Base-by-base conservation (phyloP, 495 filamentous ascomycete genomes). In the Echria macrotheca region DNA sequence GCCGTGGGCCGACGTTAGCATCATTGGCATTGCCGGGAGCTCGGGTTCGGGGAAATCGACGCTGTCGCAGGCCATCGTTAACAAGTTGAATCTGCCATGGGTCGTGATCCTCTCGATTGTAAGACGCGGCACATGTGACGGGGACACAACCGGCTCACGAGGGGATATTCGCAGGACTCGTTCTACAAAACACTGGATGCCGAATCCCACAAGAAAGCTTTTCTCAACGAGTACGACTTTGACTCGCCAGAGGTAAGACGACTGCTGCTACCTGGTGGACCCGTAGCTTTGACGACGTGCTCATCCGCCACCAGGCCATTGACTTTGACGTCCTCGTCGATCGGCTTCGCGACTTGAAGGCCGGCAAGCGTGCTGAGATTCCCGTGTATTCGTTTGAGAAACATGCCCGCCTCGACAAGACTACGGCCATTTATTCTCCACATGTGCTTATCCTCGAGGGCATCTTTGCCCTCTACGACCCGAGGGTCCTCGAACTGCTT, bases 1-100 rank as follows among this genome's bases (percentile, higher is more conserved):
- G 28, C 93, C 93, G 67, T 98, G 93, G 93, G 86, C 84, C 18
- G 83, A 96, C 65, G 76, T 89, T 45, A 89, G 83, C 67, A 96
- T 98, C 58, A 97, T 98, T 59, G 93, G 90, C 37, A 84, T 98
- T 49, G 93, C 94, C 35, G 93, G 93, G 10, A 93, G 87, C 63
- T 96, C 91, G 15, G 94, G 94, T 44, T 96, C 91, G 21, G 93
- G 93, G 31, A 98, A 98, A 72, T 96, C 91, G n/a, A 95, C 89
- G 2, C 71, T 98, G 44, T 90, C 94, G 18, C 80, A 91, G 52
- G 89, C 90, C 40, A 95, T 98, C 55, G 89, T 97, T 44, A 82
- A 75, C 47, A 85, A 86, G 49, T 68, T 98, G 55, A 95, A 91
- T 68, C 71, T 97, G 43, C 93, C 93, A 35, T 98, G 93, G 93